Evolutionary conservation across 768 basidiomycete species (phyloP), one percentile per base, ranked within the genome.

Genomic region (Pisolithus microcarpus): DNA sequence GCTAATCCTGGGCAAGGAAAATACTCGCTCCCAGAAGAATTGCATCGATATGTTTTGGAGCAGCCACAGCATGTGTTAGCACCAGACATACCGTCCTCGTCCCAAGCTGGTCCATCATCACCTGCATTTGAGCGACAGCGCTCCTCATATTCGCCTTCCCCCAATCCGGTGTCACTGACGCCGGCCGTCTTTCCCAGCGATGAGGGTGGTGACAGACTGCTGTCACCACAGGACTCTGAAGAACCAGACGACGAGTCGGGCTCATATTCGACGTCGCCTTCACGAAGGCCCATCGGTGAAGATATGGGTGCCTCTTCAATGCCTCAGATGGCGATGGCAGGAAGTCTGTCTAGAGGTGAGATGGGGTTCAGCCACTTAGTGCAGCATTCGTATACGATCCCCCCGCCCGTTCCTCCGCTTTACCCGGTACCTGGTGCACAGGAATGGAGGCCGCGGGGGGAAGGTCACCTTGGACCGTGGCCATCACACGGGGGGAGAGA

Each of bases 361-460:
- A 67, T 66, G 16, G 49, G 56, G 23, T 70, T 64, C 48, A 63
- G 67, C 48, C 42, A 58, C 36, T 24, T 15, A 6, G 37, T 48
- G 18, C 15, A 53, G 40, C 51, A 54, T 30, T 52, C 64, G 44
- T 58, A 62, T 54, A 40, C 64, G 55, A 54, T 59, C 36, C 54
- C 66, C 54, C 62, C 62, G 54, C 56, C 64, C 45, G 57, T 58
- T 49, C 57, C 56, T 18, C 55, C 49, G 23, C 36, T 52, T 43
- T 52, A 43, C 43, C 23, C 62, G 60, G 24, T 39, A 49, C 44
- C 54, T 42, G 26, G 39, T 13, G 43, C 55, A 54, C 56, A 47
- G 36, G 60, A 56, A 51, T 75, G 71, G 73, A 56, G 70, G 56
- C 75, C 78, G 52, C 67, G 65, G 8, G 79, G 78, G 54, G 70